These are phyloP conservation scores for Neonectria punicea DNA, from an alignment of 2,329 filamentous ascomycete genomes.

Conservation along the genomic window DNA sequence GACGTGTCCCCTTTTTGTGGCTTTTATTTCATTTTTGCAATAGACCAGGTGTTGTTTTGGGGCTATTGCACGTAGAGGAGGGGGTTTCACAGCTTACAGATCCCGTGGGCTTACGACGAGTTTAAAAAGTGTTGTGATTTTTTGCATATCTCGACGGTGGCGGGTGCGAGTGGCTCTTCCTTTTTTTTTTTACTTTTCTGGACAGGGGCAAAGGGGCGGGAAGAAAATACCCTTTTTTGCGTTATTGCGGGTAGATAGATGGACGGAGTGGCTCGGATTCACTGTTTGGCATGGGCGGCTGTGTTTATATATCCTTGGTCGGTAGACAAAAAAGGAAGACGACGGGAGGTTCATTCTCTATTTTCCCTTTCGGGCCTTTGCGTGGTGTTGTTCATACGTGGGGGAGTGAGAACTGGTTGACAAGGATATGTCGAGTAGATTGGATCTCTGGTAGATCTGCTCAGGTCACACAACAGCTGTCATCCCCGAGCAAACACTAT, in stretches of 20 bases:
- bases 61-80: conserved; percentile 12
- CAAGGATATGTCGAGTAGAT: neutral
- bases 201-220: conserved; percentile 5
- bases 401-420: neutral
- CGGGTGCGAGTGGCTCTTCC: neutral
- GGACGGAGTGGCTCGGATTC: conserved; percentile 13
- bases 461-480: neutral
- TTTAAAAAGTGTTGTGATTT: conserved; percentile 5
- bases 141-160: conserved; percentile 1
- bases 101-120: conserved; percentile 1
- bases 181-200: neutral
- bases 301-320: conserved; percentile 13
- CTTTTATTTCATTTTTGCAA: neutral
- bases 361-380: neutral
- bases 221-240: conserved; percentile 21
- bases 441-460: neutral
- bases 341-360: conserved; percentile 12
- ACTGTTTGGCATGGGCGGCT: conserved; percentile 13
- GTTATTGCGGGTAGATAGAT: conserved; percentile 21
- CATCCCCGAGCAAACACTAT: neutral
- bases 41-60: conserved; percentile 6
- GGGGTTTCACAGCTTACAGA: conserved; percentile 2
- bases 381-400: neutral
- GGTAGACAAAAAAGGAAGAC: conserved; percentile 23
- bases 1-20: neutral